Percentiles rank a stretch among this genome's conserved stretches.
These are phyloP conservation scores for Saraca asoca DNA, from an alignment of 331 rosid genomes.

Conservation along the genomic window DNA sequence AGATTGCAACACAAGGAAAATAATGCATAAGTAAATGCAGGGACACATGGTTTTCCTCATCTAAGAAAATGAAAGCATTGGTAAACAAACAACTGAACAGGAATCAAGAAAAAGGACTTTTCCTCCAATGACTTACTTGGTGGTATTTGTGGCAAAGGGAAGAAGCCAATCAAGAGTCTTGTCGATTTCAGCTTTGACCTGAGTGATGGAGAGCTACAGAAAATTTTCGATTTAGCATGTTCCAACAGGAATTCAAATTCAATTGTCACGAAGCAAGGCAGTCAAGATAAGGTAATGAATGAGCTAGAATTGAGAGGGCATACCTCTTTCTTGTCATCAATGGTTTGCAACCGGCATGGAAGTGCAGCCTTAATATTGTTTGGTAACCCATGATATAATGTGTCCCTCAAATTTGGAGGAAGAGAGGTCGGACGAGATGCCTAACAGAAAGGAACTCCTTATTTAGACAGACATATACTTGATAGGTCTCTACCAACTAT, in stretches of 20 bases:
- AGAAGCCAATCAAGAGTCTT: slow-evolving; percentile 78
- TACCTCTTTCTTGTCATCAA: slow-evolving; percentile 69
- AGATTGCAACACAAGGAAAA: slow-evolving; percentile 16
- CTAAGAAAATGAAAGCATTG: background rate
- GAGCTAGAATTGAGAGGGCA: slow-evolving; percentile 13
- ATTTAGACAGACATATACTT: slow-evolving; percentile 7
- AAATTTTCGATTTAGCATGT: slow-evolving; percentile 27
- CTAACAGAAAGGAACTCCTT: slow-evolving; percentile 39
- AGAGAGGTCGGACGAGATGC: slow-evolving; percentile 76
- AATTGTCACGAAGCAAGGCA: slow-evolving; percentile 19
- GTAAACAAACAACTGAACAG: background rate
- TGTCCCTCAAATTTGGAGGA: slow-evolving; percentile 77
- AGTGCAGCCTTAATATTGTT: slow-evolving; percentile 63
- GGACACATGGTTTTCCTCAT: slow-evolving; percentile 3
- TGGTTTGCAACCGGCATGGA: slow-evolving; percentile 56
- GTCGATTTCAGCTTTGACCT: slow-evolving; percentile 71
- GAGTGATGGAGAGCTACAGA: slow-evolving; percentile 61
- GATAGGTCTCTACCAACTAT: slow-evolving; percentile 23
- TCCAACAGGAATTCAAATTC: slow-evolving; percentile 8
- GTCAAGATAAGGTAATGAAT: background rate
- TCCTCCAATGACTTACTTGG: slow-evolving; percentile 51
- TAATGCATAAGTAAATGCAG: slow-evolving; percentile 18
- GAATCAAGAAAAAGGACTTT: background rate
- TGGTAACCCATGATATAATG: slow-evolving; percentile 77
- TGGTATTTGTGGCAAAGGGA: slow-evolving; percentile 83